Evolutionary conservation across 108 stramenopile species (phyloP).

Genomic region (Nitzschia inconspicua): DNA sequence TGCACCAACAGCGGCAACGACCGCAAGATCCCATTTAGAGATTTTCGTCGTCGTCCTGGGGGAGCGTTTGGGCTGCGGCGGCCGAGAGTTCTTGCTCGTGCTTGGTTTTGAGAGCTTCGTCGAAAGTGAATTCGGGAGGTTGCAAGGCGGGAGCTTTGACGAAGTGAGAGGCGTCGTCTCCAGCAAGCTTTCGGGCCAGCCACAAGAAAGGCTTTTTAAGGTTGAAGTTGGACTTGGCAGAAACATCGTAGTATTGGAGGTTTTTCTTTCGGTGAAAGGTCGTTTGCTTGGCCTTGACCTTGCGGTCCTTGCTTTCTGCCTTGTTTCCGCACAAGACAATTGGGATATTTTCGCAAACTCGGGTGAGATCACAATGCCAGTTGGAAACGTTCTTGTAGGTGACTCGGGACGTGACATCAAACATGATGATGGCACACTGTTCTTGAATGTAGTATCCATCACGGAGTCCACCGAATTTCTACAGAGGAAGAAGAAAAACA

Average conservation of each 20-base stretch:
- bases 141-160: conserved; percentile 97
- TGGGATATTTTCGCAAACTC: conserved; percentile 99
- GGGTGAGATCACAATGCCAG: conserved; percentile 98
- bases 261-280: conserved; percentile 99
- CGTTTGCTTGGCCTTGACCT: conserved; percentile 99
- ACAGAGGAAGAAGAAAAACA: no score
- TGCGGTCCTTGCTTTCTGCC: conserved; percentile 99
- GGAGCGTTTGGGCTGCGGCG: conserved; percentile 92
- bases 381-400: conserved; percentile 99
- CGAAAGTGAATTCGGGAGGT: conserved; percentile 93
- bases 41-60: conserved; percentile 96
- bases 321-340: conserved; percentile 99
- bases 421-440: conserved; percentile 99
- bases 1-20: no score
- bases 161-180: conserved; percentile 95
- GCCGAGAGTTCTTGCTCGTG: conserved; percentile 85
- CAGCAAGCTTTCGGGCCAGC: conserved; percentile 97
- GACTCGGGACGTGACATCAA: conserved; percentile 95
- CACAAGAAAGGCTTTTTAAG: conserved; percentile 99
- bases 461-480: conserved; percentile 96
- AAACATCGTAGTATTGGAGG: conserved; percentile 99
- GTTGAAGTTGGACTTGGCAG: conserved; percentile 99
- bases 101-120: conserved; percentile 85
- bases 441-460: conserved; percentile 99
- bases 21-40: conserved; percentile 58